Evolutionary conservation across 352 stramenopile genomes (phyloP).

Genomic region (Phytophthora niederhauseri): DNA sequence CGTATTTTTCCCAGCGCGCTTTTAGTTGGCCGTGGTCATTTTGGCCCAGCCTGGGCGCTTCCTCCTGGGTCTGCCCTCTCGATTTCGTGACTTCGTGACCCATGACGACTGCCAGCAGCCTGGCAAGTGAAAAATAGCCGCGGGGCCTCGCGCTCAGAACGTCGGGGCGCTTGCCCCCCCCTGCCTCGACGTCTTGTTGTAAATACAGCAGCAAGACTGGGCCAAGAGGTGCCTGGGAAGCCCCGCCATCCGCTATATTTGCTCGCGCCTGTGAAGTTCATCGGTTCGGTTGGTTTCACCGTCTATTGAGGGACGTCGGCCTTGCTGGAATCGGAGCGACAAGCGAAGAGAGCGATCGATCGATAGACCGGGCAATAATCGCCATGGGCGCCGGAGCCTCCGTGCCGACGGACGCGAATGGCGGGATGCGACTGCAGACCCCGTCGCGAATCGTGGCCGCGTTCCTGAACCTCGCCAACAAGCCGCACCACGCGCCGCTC

Average conservation of each 20-base stretch:
- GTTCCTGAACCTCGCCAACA: conserved; percentile 60
- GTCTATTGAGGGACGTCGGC: conserved; percentile 1
- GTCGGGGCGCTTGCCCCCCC: not conserved
- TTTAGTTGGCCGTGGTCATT: not conserved
- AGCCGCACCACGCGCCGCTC: conserved; percentile 69
- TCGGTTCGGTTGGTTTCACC: conserved; percentile 27
- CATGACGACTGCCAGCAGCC: conserved; percentile 1
- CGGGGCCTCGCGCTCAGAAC: not conserved
- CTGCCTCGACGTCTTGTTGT: not conserved
- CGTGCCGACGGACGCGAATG: conserved; percentile 30
- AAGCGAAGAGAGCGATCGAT: conserved; percentile 1
- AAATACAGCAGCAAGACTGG: not conserved
- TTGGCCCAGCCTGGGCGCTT: not conserved
- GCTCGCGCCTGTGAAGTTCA: not conserved
- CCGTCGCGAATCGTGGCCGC: conserved; percentile 54
- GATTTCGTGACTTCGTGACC: not conserved
- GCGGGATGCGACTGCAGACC: conserved; percentile 43
- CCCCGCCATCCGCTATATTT: conserved; percentile 22
- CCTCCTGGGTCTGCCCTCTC: not conserved
- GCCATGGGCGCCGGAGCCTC: conserved; percentile 51
- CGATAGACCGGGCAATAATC: not conserved
- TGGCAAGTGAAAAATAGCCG: conserved; percentile 2
- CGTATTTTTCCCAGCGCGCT: too few species aligned
- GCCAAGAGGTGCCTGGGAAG: not conserved
- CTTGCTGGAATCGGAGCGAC: conserved; percentile 6